Evolutionary conservation across 768 basidiomycete genomes (phyloP).

Genomic region (Leucosporidium scottii): DNA sequence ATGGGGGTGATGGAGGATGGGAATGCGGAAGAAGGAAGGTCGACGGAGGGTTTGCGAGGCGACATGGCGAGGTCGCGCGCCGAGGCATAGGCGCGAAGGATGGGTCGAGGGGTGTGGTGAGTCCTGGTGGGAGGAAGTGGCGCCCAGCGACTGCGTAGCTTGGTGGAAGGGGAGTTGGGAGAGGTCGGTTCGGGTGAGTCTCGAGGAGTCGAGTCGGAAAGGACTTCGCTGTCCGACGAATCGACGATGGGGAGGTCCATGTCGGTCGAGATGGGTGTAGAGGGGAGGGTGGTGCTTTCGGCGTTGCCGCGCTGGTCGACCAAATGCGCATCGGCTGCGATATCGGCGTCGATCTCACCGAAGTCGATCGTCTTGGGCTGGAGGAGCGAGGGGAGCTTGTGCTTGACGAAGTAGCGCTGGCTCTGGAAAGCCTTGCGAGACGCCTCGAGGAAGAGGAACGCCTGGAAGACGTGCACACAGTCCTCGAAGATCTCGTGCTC

Average conservation of each 20-base stretch:
- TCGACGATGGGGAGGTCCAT: slow-evolving; percentile 1
- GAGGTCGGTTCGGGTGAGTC: background rate
- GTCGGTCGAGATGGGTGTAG: slow-evolving; percentile 9
- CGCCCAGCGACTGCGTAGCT: background rate
- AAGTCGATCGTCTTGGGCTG: slow-evolving; percentile 20
- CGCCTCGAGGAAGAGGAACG: slow-evolving; percentile 38
- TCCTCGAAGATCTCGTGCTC: slow-evolving; percentile 70
- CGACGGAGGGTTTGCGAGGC: background rate
- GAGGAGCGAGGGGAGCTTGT: slow-evolving; percentile 24
- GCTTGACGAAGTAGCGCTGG: slow-evolving; percentile 35
- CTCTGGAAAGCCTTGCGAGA: slow-evolving; percentile 36
- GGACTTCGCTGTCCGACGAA: background rate
- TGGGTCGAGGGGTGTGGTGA: slow-evolving; percentile 8
- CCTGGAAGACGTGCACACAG: slow-evolving; percentile 51
- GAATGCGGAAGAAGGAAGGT: background rate
- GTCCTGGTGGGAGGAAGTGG: background rate
- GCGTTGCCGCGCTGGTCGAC: slow-evolving; percentile 25
- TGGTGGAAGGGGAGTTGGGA: background rate
- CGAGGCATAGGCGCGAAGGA: slow-evolving; percentile 25
- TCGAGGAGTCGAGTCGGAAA: background rate
- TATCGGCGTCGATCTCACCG: slow-evolving; percentile 24
- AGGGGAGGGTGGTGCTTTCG: slow-evolving; percentile 18
- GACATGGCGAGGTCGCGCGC: slow-evolving; percentile 28
- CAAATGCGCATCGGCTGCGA: slow-evolving; percentile 26
- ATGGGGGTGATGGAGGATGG: background rate